Evolutionary conservation across 1,139 yeast genomes (phyloP), one percentile per base, ranked within the genome.

Genomic region (Candida albicans): DNA sequence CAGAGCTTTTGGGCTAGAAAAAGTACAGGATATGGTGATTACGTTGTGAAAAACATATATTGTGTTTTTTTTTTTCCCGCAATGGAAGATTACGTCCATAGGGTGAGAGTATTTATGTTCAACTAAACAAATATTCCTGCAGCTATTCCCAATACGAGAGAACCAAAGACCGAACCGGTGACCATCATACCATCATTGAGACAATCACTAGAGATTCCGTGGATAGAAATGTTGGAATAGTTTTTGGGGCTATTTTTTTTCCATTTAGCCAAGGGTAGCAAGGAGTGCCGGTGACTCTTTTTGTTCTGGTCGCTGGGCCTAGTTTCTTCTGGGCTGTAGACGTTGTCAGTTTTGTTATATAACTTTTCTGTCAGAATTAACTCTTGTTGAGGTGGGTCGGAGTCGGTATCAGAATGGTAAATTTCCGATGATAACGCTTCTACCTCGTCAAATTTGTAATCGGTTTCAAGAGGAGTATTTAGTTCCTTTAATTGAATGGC

Each of bases 1-100:
- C 24, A 57, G 81, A 38, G 45, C 73, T 25, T 59, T 71, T 27
- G 81, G 81, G 0, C 45, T 65, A 13, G 64, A 64, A 18, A 57
- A 55, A 35, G 50, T 65, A 4, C 57, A 57, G 42, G 52, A 57
- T 11, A 48, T 64, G 11, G 47, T 63, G 25, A 49, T 59, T n/a
- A 26, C 38, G 25, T 18, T 46, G 31, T 36, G 40, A 43, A 15
- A 27, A 27, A 27, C n/a, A 27, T 27, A 4, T 4, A 14, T 10
- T 18, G 13, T 10, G 13, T 10, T n/a, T 10, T 32, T 32, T 4
- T 10, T 18, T 32, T 10, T 32, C n/a, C 13, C 11, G 47, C 49
- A 44, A 41, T 40, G 50, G 52, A 49, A 49, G 52, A 47, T 34
- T 22, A 45, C 44, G 52, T 48, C 52, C 47, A 44, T 39, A 39